Evolutionary conservation across 306 rosid genomes (phyloP), one percentile per base, ranked within the genome.

Genomic region (Urtica urens): DNA sequence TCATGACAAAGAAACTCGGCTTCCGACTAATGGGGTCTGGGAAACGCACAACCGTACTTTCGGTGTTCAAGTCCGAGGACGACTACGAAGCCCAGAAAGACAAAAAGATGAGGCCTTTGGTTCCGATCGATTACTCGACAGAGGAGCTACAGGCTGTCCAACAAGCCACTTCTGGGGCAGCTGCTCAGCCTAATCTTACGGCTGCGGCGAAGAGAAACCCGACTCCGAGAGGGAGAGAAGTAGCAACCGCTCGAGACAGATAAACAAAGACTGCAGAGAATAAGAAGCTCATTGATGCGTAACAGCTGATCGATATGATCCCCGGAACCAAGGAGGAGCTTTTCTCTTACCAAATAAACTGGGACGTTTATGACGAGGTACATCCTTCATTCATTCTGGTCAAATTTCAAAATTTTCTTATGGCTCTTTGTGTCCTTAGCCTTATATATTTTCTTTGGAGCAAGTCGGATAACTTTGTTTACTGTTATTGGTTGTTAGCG

Each of bases 1-100:
- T 71, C 62, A 83, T 93, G 38, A 59, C 75, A 25, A 92, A 82
- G 69, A 92, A 81, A 75, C 73, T 92, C 72, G 99, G 96, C 52
- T 92, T 92, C 57, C 96, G 99, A 59, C 65, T 92, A 38, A 74
- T 92, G 53, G 99, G 96, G 21, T 92, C 99, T 23, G 99, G 99
- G 42, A 92, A 82, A 74, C 87, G 99, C 54, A 68, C 99, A 18
- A 54, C 94, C 45, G 96, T 85, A 21, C 85, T 83, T 47, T 92
- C 99, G 34, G 93, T 79, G 65, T 92, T 92, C 73, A 72, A 82
- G 19, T 93, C 85, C 73, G 99, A 88, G 62, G 96, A 88, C 19
- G 99, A 90, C 2, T 93, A 85, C 22, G 99, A 92, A 52, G 96
- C 87, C 3, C 94, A 69, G 55, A 92, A 85, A 74, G 96, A 92